Percentiles rank a stretch among this genome's conserved stretches.
Conservation (phyloP, 2,329 filamentous ascomycete genomes). For the Cytospora piceicola region DNA sequence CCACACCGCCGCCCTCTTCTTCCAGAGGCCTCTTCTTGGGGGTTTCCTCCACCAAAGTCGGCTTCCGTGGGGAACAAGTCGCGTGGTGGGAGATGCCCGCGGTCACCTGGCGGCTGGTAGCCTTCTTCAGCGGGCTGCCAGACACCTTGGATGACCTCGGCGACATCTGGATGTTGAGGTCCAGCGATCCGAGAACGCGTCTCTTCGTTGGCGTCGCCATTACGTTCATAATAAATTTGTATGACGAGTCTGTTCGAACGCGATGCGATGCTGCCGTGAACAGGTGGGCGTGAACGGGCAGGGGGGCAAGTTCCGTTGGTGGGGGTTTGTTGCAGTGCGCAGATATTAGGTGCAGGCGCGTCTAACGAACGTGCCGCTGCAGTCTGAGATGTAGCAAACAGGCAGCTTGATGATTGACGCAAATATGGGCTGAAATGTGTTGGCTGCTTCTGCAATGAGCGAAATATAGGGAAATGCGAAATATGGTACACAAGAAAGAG, state of each 20-base stretch:
- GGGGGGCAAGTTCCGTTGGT: conserved; percentile 5
- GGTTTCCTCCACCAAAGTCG: conserved; percentile 9
- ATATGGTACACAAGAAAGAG: neutral
- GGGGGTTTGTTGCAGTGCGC: neutral
- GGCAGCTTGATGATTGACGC: too few relatives aligned
- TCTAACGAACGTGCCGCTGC: neutral
- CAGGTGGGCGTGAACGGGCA: neutral
- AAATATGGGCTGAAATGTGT: too few relatives aligned
- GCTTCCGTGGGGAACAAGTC: conserved; percentile 24
- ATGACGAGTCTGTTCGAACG: conserved; percentile 8
- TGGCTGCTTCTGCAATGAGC: neutral
- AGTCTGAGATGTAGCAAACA: neutral
- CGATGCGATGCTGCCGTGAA: conserved; percentile 9
- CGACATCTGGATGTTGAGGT: conserved; percentile 45
- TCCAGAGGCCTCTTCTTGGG: conserved; percentile 29
- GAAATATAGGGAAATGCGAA: neutral
- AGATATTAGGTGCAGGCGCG: conserved; percentile 2
- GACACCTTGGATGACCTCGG: conserved; percentile 18
- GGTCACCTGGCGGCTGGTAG: conserved; percentile 3
- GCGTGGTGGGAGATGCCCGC: conserved; percentile 21
- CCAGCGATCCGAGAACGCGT: conserved; percentile 53
- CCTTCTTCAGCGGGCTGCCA: conserved; percentile 27
- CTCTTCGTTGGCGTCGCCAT: conserved; percentile 47
- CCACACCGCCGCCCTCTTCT: neutral
- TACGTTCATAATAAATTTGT: conserved; percentile 26